Evolutionary conservation across 2,329 filamentous ascomycete species (phyloP), one percentile per base, ranked within the genome.

Genomic region (Penicillium aurantiogriseum): DNA sequence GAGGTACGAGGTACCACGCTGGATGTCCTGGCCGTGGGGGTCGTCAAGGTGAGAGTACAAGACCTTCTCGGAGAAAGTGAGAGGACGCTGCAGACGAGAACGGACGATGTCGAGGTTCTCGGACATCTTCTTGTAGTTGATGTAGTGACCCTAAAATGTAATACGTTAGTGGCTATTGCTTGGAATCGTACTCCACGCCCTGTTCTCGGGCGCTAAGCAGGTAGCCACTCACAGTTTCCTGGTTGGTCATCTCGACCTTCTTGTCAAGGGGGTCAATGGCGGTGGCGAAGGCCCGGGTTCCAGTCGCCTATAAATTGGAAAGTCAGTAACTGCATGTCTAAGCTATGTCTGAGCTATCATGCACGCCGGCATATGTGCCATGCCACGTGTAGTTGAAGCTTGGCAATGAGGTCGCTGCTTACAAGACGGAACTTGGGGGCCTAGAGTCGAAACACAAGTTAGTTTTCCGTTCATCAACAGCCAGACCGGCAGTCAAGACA

Each of bases 71-170:
- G 92, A 91, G 77, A 88, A 96, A 69, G 92, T 94, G 71, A 99
- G 86, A 68, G 94, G 94, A 69, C 91, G 88, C 82, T 96, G 96
- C 67, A 99, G 85, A 72, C 94, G 88, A 71, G 82, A 78, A 74
- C 94, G 90, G 69, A 99, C 94, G 77, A 99, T 87, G 71, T 87
- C 83, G 60, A 99, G 86, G 85, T 96, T 97, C 83, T 97, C 92
- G 70, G 90, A 92, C 92, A 97, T 97, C 86, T 97, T 97, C 86
- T 87, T 83, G 79, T 99, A 99, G 85, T 97, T 96, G 85, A 97
- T 96, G 84, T 91, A 97, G 85, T 95, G 94, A 79, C 85, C 86
- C 79, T 81, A 47, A 48, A 54, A 54, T 54, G 38, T 50, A 44
- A 40, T 63, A 56, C 13, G 53, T 73, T 69, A 74, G 74, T 62